Evolutionary conservation across 1,139 yeast species (phyloP), one percentile per base, ranked within the genome.

Genomic region (Keqinozyma sinolaborantium): DNA sequence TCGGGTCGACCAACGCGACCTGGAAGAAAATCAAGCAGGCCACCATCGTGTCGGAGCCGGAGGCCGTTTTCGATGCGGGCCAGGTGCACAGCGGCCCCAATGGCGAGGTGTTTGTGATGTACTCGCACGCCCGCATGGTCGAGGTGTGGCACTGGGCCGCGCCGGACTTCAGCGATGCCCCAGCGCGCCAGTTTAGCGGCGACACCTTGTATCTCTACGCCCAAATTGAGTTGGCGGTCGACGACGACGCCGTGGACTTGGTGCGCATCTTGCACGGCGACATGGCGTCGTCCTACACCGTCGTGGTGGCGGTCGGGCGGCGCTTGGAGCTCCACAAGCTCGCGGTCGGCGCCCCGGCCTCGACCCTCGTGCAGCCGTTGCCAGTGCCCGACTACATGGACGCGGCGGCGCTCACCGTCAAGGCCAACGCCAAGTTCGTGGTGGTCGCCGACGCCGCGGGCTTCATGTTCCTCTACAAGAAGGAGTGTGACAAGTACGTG

Each of bases 91-190:
- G 60, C 34, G 79, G 79, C 0, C 42, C 53, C 4, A 47, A 56
- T 31, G 80, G 81, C 2, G 80, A 75, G 34, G 38, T 76, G 4
- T 48, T 71, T 26, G 38, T 73, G 2, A 53, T 62, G 4, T 64
- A 53, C 39, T 55, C 58, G 1, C 24, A 31, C 3, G 42, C 48
- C 2, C 41, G 46, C 10, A 30, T 52, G 1, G 37, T 74, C 11
- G 77, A 75, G 40, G 51, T 74, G 3, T 77, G 81, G 80, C 73
- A 68, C 40, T 73, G 79, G 79, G 28, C 45, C 2, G 67, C 64
- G 4, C 53, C 53, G 3, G 30, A 26, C 21, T 16, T 19, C 21
- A 26, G 23, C 5, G 24, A 19, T 15, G 24, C 33, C 5, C 24
- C 26, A 4, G 8, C 36, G 1, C 31, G 23, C 14, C 35, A 39